Base-by-base conservation (phyloP, 306 rosid genomes). In the Clitoria ternatea region DNA sequence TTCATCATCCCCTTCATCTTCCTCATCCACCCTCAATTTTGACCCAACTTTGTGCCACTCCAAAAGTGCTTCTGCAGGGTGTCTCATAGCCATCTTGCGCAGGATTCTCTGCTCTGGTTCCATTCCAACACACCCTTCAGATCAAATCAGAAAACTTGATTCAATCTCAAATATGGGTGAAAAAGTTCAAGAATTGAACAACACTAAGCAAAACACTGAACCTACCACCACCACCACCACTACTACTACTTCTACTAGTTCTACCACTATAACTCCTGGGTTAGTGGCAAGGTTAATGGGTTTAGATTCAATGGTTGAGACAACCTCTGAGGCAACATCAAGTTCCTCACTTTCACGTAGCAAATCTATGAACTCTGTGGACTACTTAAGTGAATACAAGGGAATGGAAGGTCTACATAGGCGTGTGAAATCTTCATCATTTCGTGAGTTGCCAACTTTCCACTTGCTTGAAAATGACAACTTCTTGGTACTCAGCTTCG, bases 201-300 rank as follows among this genome's bases (percentile, higher is more conserved):
- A 82, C 42, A 23, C 37, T 18, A 70, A 69, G 4, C 77, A 64
- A 11, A 56, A 73, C 4, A 29, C 17, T 44, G 79, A 67, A 52
- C n/a, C 70, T 33, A 3, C 53, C 18, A 24, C 64, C 1, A 32
- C 27, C n/a, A 42, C 69, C 1, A 14, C 20, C 7, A 2, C 19
- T 24, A 7, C 5, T 60, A n/a, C n/a, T n/a, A n/a, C n/a, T n/a
- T n/a, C n/a, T n/a, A n/a, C n/a, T n/a, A n/a, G n/a, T n/a, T n/a
- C n/a, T n/a, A n/a, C n/a, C n/a, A 2, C 24, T 8, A 22, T 61
- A 52, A 24, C 82, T 17, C 85, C 89, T 52, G 83, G 90, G 13
- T 35, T 92, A 19, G 91, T 90, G 8, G 91, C 88, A 13, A 88
- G 96, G 80, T 81, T 90, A 15, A 92, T 92, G 96, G 98, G 98